phyloP scores from a whole-genome alignment of 495 filamentous ascomycete species.

The Aspergillus egyptiacus region DNA sequence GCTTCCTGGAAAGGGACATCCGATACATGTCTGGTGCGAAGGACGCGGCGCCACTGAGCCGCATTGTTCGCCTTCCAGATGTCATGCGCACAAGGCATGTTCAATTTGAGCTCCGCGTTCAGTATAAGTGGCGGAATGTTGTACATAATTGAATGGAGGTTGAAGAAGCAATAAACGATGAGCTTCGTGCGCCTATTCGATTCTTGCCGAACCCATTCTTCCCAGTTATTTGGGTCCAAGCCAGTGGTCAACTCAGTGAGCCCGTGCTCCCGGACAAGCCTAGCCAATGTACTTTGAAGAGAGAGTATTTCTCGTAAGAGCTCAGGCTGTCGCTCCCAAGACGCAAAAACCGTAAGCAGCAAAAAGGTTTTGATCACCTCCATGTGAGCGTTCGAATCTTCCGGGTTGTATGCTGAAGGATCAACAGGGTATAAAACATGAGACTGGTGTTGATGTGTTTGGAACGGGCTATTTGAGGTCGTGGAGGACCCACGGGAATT shows the following conservation, averaged over 20 bases:
- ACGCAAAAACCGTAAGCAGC: constrained; percentile 45
- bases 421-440: constrained; percentile 28
- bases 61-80: constrained; percentile 47
- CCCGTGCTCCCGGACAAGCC: constrained; percentile 45
- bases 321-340: constrained; percentile 49
- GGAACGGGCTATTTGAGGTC: constrained; percentile 37
- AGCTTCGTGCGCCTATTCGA: constrained; percentile 46
- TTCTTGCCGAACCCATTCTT: constrained; percentile 45
- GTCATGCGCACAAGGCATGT: constrained; percentile 46
- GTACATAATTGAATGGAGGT: constrained; percentile 50
- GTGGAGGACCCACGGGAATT: constrained; percentile 39
- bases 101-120: constrained; percentile 44
- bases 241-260: constrained; percentile 32
- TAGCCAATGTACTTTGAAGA: constrained; percentile 44
- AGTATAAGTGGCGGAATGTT: constrained; percentile 49
- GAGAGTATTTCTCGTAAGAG: constrained; percentile 45
- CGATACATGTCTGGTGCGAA: constrained; percentile 31
- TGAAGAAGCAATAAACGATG: constrained; percentile 51
- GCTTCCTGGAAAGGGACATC: constrained; percentile 45
- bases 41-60: constrained; percentile 40
- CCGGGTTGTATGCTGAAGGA: constrained; percentile 31
- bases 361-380: constrained; percentile 46
- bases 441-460: constrained; percentile 27
- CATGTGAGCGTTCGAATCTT: constrained; percentile 47
- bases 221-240: constrained; percentile 40